Percentiles rank a stretch among this genome's conserved stretches.
Evolutionary conservation across 73 alveolate genomes (phyloP).

Genomic region (Tetrahymena elliotti): DNA sequence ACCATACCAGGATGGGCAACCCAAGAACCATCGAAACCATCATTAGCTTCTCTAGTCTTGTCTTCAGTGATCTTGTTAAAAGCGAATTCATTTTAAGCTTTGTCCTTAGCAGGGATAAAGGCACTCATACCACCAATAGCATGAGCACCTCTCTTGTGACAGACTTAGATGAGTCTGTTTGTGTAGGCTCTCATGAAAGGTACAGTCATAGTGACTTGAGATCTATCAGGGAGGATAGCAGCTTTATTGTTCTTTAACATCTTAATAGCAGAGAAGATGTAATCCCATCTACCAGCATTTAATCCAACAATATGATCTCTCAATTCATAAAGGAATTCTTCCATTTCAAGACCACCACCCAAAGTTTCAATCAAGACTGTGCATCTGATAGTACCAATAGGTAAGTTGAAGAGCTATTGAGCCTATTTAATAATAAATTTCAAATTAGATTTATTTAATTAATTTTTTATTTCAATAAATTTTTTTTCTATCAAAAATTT

Average conservation of each 20-base stretch:
- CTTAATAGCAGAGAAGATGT: constrained; percentile 36
- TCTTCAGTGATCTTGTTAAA: constrained; percentile 9
- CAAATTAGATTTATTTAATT: neutral
- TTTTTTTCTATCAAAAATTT: neutral
- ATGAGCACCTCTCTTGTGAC: constrained; percentile 46
- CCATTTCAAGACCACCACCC: constrained; percentile 32
- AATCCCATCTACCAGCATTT: constrained; percentile 57
- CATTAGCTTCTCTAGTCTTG: constrained; percentile 32
- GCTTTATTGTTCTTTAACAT: constrained; percentile 5
- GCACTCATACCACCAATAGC: constrained; percentile 53
- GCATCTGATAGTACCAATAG: constrained; percentile 9
- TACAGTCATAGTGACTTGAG: constrained; percentile 6
- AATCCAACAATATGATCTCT: constrained; percentile 23
- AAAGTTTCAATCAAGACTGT: constrained; percentile 42
- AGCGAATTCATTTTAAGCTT: constrained; percentile 6
- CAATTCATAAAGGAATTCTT: constrained; percentile 43
- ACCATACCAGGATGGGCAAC: constrained; percentile 52
- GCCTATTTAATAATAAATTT: neutral
- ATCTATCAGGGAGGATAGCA: constrained; percentile 3
- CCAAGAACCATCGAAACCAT: constrained; percentile 62
- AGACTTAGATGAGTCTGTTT: constrained; percentile 16
- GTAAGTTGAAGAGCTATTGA: neutral
- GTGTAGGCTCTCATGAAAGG: constrained; percentile 27
- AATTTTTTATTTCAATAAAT: neutral
- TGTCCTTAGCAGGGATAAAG: constrained; percentile 35